Percentiles rank a stretch among this genome's conserved stretches.
Evolutionary conservation across 768 basidiomycete species (phyloP).

Genomic region (Lactarius hengduanensis): DNA sequence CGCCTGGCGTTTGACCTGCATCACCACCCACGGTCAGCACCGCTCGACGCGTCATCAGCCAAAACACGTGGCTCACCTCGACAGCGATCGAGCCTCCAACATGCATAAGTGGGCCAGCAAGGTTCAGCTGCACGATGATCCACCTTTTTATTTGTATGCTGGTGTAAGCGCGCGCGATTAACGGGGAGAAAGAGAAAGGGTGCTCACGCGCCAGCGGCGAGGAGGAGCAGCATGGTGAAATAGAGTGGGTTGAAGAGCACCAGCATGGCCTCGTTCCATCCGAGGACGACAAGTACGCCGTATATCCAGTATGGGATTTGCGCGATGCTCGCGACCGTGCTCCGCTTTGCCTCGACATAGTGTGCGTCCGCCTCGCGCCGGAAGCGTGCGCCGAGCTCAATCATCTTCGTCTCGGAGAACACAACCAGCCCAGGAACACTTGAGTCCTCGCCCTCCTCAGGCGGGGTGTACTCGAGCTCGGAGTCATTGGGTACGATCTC

Average conservation of each 20-base stretch:
- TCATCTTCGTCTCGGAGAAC: constrained; percentile 77
- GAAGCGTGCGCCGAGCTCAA: constrained; percentile 82
- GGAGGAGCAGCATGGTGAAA: constrained; percentile 72
- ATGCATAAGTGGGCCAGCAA: constrained; percentile 73
- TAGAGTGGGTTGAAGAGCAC: constrained; percentile 94
- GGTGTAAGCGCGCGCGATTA: neutral
- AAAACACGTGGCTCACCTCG: constrained; percentile 50
- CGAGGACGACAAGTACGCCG: constrained; percentile 82
- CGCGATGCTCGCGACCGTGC: constrained; percentile 88
- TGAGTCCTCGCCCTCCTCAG: constrained; percentile 70
- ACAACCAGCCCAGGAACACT: constrained; percentile 69
- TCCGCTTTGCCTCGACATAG: constrained; percentile 97
- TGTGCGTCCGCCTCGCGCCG: constrained; percentile 93
- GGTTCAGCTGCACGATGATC: constrained; percentile 62
- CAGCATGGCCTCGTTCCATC: constrained; percentile 99
- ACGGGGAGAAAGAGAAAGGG: constrained; percentile 11
- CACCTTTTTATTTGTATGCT: constrained; percentile 47
- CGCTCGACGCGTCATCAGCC: constrained; percentile 14
- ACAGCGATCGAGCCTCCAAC: constrained; percentile 55
- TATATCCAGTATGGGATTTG: constrained; percentile 98
- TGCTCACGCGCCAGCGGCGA: constrained; percentile 70
- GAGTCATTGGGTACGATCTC: constrained; percentile 72
- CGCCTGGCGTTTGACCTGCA: constrained; percentile 60
- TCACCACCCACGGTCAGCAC: constrained; percentile 6
- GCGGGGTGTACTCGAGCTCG: constrained; percentile 60